Percentiles rank a stretch among this genome's conserved stretches.
These are phyloP conservation scores for Elongisporangium prolatum DNA, from an alignment of 352 stramenopile species.

Conservation along the genomic window DNA sequence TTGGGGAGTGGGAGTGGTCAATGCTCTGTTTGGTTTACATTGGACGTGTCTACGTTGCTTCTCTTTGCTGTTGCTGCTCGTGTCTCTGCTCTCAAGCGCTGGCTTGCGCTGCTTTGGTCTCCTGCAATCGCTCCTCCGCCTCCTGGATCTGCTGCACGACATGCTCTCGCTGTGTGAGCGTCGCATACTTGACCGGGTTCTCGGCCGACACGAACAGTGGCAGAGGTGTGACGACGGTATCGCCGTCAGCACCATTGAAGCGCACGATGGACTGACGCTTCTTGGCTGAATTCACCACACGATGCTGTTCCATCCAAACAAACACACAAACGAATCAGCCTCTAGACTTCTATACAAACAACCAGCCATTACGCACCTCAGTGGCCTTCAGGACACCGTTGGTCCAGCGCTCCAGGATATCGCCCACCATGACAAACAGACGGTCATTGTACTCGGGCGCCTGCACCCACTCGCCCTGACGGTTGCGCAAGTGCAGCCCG, in stretches of 20 bases:
- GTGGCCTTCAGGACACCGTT: conserved; percentile 70
- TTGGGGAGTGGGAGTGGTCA: conserved; percentile 3
- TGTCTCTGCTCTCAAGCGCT: conserved; percentile 12
- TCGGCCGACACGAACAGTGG: conserved; percentile 42
- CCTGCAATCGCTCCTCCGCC: conserved; percentile 51
- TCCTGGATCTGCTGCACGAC: conserved; percentile 46
- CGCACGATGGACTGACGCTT: conserved; percentile 82
- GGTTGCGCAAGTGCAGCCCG: conserved; percentile 61
- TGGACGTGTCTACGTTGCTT: too few species aligned
- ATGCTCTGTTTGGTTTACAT: conserved; percentile 2
- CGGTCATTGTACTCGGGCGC: conserved; percentile 64
- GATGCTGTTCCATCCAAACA: conserved; percentile 37
- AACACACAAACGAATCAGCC: neutral
- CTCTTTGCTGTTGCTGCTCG: neutral
- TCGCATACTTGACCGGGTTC: conserved; percentile 50
- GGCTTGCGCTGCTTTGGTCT: conserved; percentile 46
- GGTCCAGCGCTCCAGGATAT: conserved; percentile 81
- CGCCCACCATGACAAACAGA: conserved; percentile 77
- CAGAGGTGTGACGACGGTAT: conserved; percentile 66
- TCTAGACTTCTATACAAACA: neutral
- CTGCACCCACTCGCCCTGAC: conserved; percentile 60
- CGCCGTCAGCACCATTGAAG: conserved; percentile 73
- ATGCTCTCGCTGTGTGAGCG: conserved; percentile 64
- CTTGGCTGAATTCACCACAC: conserved; percentile 66
- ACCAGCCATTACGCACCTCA: conserved; percentile 30